Evolutionary conservation across 305 asterid species (phyloP).

Genomic region (Solanum hybrid): DNA sequence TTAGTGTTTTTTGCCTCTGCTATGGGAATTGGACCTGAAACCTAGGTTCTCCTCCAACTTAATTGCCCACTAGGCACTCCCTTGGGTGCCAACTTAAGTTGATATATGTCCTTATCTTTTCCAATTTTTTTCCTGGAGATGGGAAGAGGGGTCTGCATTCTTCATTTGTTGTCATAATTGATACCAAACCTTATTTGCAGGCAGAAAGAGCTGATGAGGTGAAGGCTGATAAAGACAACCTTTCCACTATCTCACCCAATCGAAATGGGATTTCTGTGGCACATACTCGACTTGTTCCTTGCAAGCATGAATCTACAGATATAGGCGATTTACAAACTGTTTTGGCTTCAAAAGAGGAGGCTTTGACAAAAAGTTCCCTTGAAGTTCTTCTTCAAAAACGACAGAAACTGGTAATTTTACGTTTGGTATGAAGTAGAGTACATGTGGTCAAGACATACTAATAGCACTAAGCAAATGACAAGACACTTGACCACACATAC

Average conservation of each 20-base stretch:
- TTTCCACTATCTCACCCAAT: not conserved
- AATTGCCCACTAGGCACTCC: not conserved
- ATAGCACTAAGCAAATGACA: not conserved
- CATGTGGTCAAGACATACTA: not conserved
- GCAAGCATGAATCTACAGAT: not conserved
- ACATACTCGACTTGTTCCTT: not conserved
- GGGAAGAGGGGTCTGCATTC: not conserved
- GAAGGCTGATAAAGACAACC: not conserved
- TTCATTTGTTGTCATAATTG: not conserved
- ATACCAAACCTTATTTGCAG: constrained; percentile 1
- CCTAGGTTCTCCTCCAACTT: not conserved
- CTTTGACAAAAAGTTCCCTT: not conserved
- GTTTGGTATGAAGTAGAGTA: not conserved
- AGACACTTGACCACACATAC: not conserved
- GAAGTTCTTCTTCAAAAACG: constrained; percentile 1
- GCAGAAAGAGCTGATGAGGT: not conserved
- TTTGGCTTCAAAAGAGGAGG: constrained; percentile 8
- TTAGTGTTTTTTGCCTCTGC: not conserved
- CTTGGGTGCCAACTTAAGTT: not conserved
- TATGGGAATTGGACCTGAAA: not conserved
- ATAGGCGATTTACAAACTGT: not conserved
- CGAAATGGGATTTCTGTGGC: not conserved
- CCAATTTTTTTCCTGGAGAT: not conserved
- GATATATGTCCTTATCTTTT: not conserved
- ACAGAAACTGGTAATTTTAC: constrained; percentile 9